Conservation (phyloP, 1,139 yeast species). For the Saccharomyces uvarum region DNA sequence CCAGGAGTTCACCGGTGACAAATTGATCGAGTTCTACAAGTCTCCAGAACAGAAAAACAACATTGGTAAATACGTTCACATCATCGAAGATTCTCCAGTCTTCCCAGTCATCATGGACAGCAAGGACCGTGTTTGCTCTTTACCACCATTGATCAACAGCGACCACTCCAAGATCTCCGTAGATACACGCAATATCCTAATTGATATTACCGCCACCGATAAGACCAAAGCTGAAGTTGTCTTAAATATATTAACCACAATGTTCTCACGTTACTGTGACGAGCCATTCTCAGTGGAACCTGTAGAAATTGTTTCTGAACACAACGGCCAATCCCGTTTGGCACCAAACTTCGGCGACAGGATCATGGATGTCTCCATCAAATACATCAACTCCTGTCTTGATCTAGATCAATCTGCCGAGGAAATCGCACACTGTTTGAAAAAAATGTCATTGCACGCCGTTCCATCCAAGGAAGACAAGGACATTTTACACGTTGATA, state of each 20-base stretch:
- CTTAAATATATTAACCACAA: constrained; percentile 83
- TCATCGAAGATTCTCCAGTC: constrained; percentile 81
- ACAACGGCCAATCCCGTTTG: constrained; percentile 68
- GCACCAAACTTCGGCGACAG: constrained; percentile 71
- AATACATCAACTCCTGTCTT: constrained; percentile 84
- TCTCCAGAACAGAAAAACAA: constrained; percentile 70
- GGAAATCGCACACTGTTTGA: constrained; percentile 60
- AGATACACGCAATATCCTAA: constrained; percentile 78
- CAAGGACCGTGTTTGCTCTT: constrained; percentile 70
- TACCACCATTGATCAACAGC: constrained; percentile 96
- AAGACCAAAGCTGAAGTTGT: constrained; percentile 87
- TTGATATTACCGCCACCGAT: constrained; percentile 94
- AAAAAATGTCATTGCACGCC: constrained; percentile 76
- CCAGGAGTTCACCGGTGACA: constrained; percentile 64
- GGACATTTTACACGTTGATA: constrained; percentile 55
- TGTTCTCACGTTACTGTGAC: constrained; percentile 83
- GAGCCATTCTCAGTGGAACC: constrained; percentile 83
- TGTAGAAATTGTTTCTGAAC: constrained; percentile 73
- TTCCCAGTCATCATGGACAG: constrained; percentile 85
- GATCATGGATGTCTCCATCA: constrained; percentile 63
- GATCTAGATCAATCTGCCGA: constrained; percentile 67
- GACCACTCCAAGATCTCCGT: constrained; percentile 82
- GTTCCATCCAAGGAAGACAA: constrained; percentile 42
- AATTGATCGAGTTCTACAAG: constrained; percentile 76
- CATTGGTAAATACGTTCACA: constrained; percentile 78